Base-by-base conservation (phyloP, 2,329 filamentous ascomycete genomes). In the Volutella citrinella region DNA sequence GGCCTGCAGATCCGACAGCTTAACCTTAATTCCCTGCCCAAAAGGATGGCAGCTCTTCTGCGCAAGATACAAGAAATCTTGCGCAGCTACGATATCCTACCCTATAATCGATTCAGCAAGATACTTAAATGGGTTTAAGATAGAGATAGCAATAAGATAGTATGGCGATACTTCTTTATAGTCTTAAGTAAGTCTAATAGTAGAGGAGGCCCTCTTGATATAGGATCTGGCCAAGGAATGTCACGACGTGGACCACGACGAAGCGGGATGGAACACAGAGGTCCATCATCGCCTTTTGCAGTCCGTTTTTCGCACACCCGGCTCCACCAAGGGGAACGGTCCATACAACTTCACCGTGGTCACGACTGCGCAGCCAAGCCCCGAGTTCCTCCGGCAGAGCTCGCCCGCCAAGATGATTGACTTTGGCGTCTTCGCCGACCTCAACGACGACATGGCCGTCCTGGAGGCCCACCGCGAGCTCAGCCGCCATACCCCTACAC, bases 101-200 rank as follows among this genome's bases (percentile, higher is more conserved):
- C 44, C 4, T 18, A 31, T 0, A n/a, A 10, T 0, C 26, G 19
- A 17, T 32, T 23, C 9, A 29, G 19, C 10, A n/a, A 5, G 1
- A 41, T 48, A 16, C 32, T 48, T 2, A 7, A 33, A 4, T 45
- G 27, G 2, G 6, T 26, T 2, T 13, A 27, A 4, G 32, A 30
- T 3, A 14, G 26, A 14, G 20, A 9, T 3, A 27, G 32, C 5
- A 32, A 34, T 10, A 26, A 24, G 10, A 19, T 36, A 1, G 10
- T 36, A 7, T 48, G 44, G 45, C 35, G 31, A 18, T 44, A 34
- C 12, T 32, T 44, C 0, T 48, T 48, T 23, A 42, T 40, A 7
- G 27, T 27, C 2, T 19, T 23, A 1, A 25, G 14, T 3, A 22
- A 13, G 1, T 2, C 6, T 3, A 42, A 48, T 23, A 10, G 5